Base-by-base conservation (phyloP, 805 yeast genomes). In the Suhomyces vadensis region DNA sequence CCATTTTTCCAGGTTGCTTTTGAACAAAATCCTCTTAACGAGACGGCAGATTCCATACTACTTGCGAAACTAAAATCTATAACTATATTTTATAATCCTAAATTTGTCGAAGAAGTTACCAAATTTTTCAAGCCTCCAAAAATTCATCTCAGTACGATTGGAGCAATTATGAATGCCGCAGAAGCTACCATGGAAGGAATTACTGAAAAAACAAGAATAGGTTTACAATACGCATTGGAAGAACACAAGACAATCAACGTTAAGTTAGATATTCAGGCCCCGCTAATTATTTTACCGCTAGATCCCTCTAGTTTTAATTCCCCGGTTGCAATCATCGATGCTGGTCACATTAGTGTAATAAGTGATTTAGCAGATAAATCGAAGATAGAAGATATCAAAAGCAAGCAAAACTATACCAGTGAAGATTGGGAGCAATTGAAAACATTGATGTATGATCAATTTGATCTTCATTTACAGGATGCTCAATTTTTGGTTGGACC, bases 171-270 rank as follows among this genome's bases (percentile, higher is more conserved):
- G 80, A 84, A 81, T 62, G 98, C 97, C 1, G 99, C 99, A 0
- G 96, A 91, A 49, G 87, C 91, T 0, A 91, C 97, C 0, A 85
- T 94, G 46, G 97, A 90, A 57, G 97, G 95, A 1, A 72, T 94
- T 50, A 83, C 97, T 0, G 74, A 83, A 20, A 96, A 90, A 60
- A 94, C 98, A 0, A 74, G 97, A 56, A 76, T 94, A 49, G 98
- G 98, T 0, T 74, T 94, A 16, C 95, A 92, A 65, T 90, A 94
- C 52, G 94, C 97, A 0, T 74, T 95, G 53, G 96, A 90, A 49
- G 96, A 92, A 55, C 99, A 94, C 65, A 91, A 90, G 60, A 92
- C 98, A 0, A 65, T 90, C 45, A 84, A 90, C 57, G 78, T 90
- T 20, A 82, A 87, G 55, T 76, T 94, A 49, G 98, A 95, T 64